Percentiles rank a stretch among this genome's conserved stretches.
These are phyloP conservation scores for Vitis hybrid DNA, from an alignment of 177 flowering plant species.

Conservation along the genomic window DNA sequence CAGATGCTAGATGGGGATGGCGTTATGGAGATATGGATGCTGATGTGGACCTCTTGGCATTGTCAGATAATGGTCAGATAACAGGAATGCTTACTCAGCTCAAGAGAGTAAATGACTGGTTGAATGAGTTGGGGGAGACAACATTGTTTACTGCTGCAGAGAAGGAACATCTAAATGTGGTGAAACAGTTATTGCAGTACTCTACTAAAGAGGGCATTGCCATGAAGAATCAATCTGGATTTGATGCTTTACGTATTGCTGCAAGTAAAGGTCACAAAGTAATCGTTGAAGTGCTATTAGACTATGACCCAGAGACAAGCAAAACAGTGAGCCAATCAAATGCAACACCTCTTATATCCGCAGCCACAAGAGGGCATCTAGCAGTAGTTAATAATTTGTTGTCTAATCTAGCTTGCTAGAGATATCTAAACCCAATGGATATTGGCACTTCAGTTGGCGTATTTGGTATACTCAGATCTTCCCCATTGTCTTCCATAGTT, in stretches of 20 bases:
- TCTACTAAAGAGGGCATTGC: slow-evolving; percentile 45
- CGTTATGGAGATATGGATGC: no score
- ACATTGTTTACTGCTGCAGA: slow-evolving; percentile 67
- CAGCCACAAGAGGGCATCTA: slow-evolving; percentile 79
- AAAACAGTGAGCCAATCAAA: slow-evolving; percentile 71
- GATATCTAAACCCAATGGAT: slow-evolving; percentile 66
- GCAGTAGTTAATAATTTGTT: slow-evolving; percentile 68
- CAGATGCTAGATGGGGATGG: no score
- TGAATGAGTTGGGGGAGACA: slow-evolving; percentile 77
- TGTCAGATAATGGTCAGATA: no score
- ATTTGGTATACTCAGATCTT: no score
- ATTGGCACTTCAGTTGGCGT: no score
- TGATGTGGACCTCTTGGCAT: no score
- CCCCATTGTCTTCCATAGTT: no score
- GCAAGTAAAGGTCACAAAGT: slow-evolving; percentile 66
- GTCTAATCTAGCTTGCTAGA: slow-evolving; percentile 58
- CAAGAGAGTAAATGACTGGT: no score
- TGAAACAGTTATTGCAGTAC: slow-evolving; percentile 58
- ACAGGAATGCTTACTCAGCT: no score
- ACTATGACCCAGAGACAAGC: slow-evolving; percentile 62
- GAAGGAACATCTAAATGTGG: slow-evolving; percentile 60
- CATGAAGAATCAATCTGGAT: slow-evolving; percentile 56
- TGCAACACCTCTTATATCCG: slow-evolving; percentile 82
- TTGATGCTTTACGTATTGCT: slow-evolving; percentile 68
- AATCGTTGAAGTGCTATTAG: slow-evolving; percentile 76